A percentile compares a stretch with the other conserved stretches of the same genome.
phyloP scores from a whole-genome alignment of 176 grass and related monocot species.

The Oryza australiensis region DNA sequence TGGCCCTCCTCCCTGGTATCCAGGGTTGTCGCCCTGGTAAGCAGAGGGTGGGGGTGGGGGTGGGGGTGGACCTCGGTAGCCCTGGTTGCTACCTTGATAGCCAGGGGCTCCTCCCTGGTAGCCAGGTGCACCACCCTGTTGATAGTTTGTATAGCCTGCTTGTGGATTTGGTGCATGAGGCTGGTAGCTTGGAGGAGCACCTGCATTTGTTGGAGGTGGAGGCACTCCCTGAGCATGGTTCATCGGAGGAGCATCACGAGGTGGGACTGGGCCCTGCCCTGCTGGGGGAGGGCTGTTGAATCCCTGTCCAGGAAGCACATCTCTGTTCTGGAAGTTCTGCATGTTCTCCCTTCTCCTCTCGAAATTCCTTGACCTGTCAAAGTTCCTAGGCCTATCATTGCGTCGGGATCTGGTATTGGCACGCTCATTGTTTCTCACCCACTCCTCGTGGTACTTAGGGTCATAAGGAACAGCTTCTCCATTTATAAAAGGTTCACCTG shows the following conservation, averaged over 20 bases:
- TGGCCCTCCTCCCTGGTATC: slow-evolving; percentile 53
- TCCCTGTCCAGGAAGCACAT: slow-evolving; percentile 42
- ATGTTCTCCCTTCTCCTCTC: slow-evolving; percentile 82
- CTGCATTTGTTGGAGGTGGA: slow-evolving; percentile 18
- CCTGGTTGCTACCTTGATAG: slow-evolving; percentile 42
- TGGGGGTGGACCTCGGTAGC: slow-evolving; percentile 49
- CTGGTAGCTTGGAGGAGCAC: slow-evolving; percentile 43
- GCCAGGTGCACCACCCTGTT: slow-evolving; percentile 53
- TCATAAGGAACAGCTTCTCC: slow-evolving; percentile 85
- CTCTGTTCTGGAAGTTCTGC: slow-evolving; percentile 77
- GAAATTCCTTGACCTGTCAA: slow-evolving; percentile 78
- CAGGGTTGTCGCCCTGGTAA: slow-evolving; percentile 52
- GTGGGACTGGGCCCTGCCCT: slow-evolving; percentile 31
- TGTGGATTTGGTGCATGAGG: slow-evolving; percentile 37
- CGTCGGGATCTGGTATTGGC: slow-evolving; percentile 64
- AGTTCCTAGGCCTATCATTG: slow-evolving; percentile 84
- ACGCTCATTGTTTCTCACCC: slow-evolving; percentile 66
- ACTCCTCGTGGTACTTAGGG: slow-evolving; percentile 87
- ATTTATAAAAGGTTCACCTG: slow-evolving; percentile 92
- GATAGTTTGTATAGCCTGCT: slow-evolving; percentile 45
- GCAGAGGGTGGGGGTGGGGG: slow-evolving; percentile 31
- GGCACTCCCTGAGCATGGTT: slow-evolving; percentile 39
- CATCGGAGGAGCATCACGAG: slow-evolving; percentile 41
- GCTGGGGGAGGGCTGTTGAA: slow-evolving; percentile 41
- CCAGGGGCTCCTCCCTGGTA: slow-evolving; percentile 42